Percentiles rank a stretch among this genome's conserved stretches.
Evolutionary conservation across 129 eudicot genomes (phyloP).

Genomic region (Flaveria trinervia): DNA sequence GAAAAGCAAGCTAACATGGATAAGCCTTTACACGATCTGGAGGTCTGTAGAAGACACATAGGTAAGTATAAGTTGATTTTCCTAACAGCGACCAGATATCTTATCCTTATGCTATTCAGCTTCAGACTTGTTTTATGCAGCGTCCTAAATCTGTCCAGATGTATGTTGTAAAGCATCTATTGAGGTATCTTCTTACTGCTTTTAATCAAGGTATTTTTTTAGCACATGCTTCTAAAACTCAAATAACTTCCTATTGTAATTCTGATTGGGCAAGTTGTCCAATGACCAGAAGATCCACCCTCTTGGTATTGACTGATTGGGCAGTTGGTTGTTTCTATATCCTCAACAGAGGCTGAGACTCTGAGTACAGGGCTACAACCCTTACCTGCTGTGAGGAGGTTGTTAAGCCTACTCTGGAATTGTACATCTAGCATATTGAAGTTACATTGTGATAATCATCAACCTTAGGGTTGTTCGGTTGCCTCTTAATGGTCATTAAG

Average conservation of each 20-base stretch:
- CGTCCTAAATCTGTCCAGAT: neutral
- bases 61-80: neutral
- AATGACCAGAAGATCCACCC: neutral
- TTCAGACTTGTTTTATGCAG: neutral
- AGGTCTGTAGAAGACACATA: neutral
- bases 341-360: neutral
- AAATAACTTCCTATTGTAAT: neutral
- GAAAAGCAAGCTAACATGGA: neutral
- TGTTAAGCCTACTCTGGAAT: neutral
- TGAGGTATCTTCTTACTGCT: neutral
- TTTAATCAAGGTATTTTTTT: too few species aligned
- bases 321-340: neutral
- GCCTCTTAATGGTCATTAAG: too few species aligned
- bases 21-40: neutral
- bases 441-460: neutral
- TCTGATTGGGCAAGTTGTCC: conserved; percentile 3
- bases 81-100: neutral
- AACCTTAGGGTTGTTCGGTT: neutral
- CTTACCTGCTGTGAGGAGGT: neutral
- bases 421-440: neutral
- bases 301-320: too few species aligned
- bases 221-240: neutral
- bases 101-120: neutral
- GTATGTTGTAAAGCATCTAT: neutral
- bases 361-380: neutral